Base-by-base conservation (phyloP, 768 basidiomycete species). In the Agaricus blazei region DNA sequence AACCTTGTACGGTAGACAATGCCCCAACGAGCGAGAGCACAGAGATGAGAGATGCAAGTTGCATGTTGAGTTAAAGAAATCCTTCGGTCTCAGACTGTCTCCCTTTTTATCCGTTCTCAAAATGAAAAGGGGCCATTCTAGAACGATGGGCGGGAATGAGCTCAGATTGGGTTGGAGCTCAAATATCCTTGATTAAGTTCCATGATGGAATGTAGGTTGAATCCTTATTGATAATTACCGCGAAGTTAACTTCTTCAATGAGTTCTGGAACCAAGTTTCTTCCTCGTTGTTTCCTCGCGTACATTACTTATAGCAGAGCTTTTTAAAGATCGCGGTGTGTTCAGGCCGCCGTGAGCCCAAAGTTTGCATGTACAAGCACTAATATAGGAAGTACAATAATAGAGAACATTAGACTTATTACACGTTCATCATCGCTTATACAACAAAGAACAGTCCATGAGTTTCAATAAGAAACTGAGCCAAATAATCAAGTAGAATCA, bases 191-290 rank as follows among this genome's bases (percentile, higher is more conserved):
- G 42, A 12, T 52, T 9, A n/a, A 34, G 42, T 12, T 8, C 7
- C 8, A 6, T 14, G 24, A 34, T 8, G 12, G 43, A 34, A 5
- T 12, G 4, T 12, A 37, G 2, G 15, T 3, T 36, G 29, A 9
- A 44, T 19, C 27, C n/a, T 34, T 29, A 11, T 46, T 52, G 38
- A 26, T 37, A 52, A 52, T 45, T 45, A 34, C 51, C 51, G 51
- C n/a, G 4, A 37, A 42, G 38, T 41, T 15, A 14, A 23, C 27
- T 41, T 28, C 27, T 47, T 48, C 47, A 23, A 4, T 4, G 34
- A 29, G n/a, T 48, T 31, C 47, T 48, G 29, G 28, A 9, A 7
- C 8, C 1, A 26, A 23, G 7, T 9, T 40, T 50, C 15, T 14
- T 14, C 38, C 23, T 40, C 24, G 37, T 50, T 31, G 31, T 4